Conservation (phyloP, 495 filamentous ascomycete genomes). For the Daldinia caldariorum region DNA sequence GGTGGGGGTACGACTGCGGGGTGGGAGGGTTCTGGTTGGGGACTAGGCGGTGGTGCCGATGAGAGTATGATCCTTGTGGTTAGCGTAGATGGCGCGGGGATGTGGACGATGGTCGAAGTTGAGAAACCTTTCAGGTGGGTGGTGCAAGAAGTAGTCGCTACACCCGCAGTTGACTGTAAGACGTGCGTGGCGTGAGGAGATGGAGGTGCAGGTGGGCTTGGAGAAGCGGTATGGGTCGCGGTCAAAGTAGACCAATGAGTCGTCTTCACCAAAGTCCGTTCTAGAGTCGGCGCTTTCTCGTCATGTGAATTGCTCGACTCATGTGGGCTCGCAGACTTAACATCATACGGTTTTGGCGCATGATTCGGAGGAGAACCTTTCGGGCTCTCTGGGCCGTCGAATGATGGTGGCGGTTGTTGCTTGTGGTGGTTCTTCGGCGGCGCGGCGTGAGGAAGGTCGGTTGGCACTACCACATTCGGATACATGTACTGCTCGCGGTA, state of each 20-base stretch:
- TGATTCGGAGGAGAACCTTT: slow-evolving; percentile 15
- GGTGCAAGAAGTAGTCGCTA: neutral
- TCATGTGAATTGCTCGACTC: neutral
- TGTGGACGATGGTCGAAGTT: neutral
- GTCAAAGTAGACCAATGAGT: slow-evolving; percentile 4
- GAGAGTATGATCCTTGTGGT: slow-evolving; percentile 7
- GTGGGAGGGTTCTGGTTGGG: neutral
- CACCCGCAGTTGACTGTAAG: neutral
- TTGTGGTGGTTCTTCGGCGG: slow-evolving; percentile 39
- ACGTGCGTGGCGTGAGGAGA: neutral
- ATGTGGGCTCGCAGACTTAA: neutral
- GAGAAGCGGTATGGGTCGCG: slow-evolving; percentile 3
- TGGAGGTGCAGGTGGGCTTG: neutral
- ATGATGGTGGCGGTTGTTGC: slow-evolving; percentile 27
- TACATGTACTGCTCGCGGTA: slow-evolving; percentile 35
- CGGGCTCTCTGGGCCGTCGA: neutral
- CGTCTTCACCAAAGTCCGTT: slow-evolving; percentile 14
- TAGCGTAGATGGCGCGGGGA: neutral
- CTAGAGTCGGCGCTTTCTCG: neutral
- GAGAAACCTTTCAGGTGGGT: slow-evolving; percentile 1
- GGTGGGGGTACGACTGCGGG: slow-evolving; percentile 1
- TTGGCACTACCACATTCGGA: slow-evolving; percentile 8
- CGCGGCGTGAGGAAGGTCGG: slow-evolving; percentile 2
- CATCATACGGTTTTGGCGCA: slow-evolving; percentile 16
- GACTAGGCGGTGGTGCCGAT: neutral